Evolutionary conservation across 192 early-diverging fungal genomes (phyloP).

Genomic region (Coemansia sp.): DNA sequence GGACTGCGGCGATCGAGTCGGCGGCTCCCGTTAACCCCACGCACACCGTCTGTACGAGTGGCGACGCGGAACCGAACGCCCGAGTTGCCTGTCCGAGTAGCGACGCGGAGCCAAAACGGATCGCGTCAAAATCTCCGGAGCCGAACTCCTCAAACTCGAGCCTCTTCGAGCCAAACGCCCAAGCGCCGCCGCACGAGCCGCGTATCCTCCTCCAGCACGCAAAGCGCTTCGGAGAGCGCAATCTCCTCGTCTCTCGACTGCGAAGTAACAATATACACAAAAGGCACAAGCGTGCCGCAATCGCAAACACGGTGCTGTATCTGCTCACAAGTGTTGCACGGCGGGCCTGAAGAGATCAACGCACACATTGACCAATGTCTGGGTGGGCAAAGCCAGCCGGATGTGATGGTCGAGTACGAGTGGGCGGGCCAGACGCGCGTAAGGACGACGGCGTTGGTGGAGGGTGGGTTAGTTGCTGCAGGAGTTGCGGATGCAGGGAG

Average conservation of each 20-base stretch:
- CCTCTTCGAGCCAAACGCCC: not conserved
- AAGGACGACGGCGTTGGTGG: slow-evolving; percentile 75
- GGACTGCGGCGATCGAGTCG: not conserved
- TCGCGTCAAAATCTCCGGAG: too few relatives aligned
- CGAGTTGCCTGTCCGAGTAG: too few relatives aligned
- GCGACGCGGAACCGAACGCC: not conserved
- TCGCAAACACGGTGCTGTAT: slow-evolving; percentile 20
- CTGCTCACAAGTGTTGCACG: slow-evolving; percentile 13
- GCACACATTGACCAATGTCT: slow-evolving; percentile 79
- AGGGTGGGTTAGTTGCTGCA: slow-evolving; percentile 59
- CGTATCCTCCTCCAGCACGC: not conserved
- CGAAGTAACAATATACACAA: slow-evolving; percentile 27
- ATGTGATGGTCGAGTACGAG: slow-evolving; percentile 68
- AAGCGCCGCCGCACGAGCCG: not conserved
- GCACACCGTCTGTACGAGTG: too few relatives aligned
- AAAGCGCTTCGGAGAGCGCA: slow-evolving; percentile 3
- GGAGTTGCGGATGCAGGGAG: slow-evolving; percentile 6
- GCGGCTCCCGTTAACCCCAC: not conserved
- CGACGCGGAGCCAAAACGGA: not conserved
- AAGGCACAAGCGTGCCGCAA: slow-evolving; percentile 21
- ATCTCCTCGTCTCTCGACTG: slow-evolving; percentile 21
- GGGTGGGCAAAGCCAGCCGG: not conserved
- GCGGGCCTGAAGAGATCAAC: slow-evolving; percentile 63
- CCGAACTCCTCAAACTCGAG: too few relatives aligned
- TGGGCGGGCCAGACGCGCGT: slow-evolving; percentile 82